Base-by-base conservation (phyloP, 2,329 filamentous ascomycete genomes). In the Madurella fahalii region DNA sequence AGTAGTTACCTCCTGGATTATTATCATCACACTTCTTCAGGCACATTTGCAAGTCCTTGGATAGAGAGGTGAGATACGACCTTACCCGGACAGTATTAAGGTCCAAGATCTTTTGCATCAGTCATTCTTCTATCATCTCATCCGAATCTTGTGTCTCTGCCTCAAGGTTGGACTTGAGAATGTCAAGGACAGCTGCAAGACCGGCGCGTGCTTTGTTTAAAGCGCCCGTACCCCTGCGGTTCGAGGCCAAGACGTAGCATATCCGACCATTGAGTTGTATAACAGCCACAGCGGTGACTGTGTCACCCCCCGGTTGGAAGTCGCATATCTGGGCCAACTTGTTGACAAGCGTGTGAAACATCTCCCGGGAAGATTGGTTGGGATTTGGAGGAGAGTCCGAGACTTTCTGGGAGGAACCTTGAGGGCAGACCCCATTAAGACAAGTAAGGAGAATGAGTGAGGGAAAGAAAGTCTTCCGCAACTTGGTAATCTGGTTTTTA, bases 291-390 rank as follows among this genome's bases (percentile, higher is more conserved):
- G 56, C 53, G 15, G 56, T 50, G 5, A 58, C 43, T 1, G 56
- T 58, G 18, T 58, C 25, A 11, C 56, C 56, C 20, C 47, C 47
- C 9, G 50, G 53, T 11, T 48, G 44, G 15, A 41, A 53, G 40
- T 58, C 50, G 43, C 46, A 56, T 1, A 58, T 51, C 49, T 56
- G 53, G 12, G 56, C 56, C 8, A 58, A 42, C 47, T 58, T 58
- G 49, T 58, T 58, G 34, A 56, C 53, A 17, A 58, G 34, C 12
- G 53, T 58, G n/a, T 47, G 46, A 18, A 58, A 58, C 42, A 42
- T 56, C 11, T 52, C 56, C 32, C 56, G 50, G n/a, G 50, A 37
- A 15, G 44, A 40, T 41, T 58, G 56, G 41, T 53, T 53, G n/a
- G 39, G 50, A 16, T 53, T 53, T 9, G 43, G 49, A 25, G 47